Base-by-base conservation (phyloP, 306 rosid genomes). In the Coriaria nepalensis region DNA sequence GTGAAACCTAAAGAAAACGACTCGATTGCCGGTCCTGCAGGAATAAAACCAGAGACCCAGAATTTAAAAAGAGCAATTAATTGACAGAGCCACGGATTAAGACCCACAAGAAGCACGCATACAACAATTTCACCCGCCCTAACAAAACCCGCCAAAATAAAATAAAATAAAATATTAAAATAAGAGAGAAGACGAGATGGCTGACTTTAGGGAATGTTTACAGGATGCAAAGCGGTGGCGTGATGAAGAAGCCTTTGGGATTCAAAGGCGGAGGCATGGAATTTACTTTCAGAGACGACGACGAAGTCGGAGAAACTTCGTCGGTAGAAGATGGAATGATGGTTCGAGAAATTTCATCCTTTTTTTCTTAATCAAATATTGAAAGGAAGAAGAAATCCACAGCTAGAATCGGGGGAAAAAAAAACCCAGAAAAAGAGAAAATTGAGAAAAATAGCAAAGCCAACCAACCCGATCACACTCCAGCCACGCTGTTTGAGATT, bases 1-100 rank as follows among this genome's bases (percentile, higher is more conserved):
- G 64, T 45, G 67, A 62, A 72, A 56, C 46, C 65, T 33, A 55
- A 20, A 54, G 82, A 71, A 71, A 77, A 66, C 63, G 73, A 76
- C 75, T 57, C 63, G 57, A 50, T 56, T 57, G 43, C 63, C 77
- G 70, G 36, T 60, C 40, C 57, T 62, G 52, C 4, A 62, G 6
- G 57, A 66, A 53, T 69, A 57, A 59, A 42, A 64, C 75, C 61
- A 32, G 45, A 13, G 68, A 74, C 55, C 62, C 51, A 56, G 56
- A 71, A 65, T 37, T 52, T 13, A 6, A 40, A 40, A n/a, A 51
- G 29, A 20, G 29, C 29, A 20, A 20, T 20, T 20, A 20, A 20
- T n/a, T n/a, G 29, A 20, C 58, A 55, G 52, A 61, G 59, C 68
- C 73, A 39, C 51, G 14, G 11, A 60, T 64, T 9, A 52, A 45